Evolutionary conservation across 768 basidiomycete species (phyloP).

Genomic region (Paxillus ammoniavirescens): DNA sequence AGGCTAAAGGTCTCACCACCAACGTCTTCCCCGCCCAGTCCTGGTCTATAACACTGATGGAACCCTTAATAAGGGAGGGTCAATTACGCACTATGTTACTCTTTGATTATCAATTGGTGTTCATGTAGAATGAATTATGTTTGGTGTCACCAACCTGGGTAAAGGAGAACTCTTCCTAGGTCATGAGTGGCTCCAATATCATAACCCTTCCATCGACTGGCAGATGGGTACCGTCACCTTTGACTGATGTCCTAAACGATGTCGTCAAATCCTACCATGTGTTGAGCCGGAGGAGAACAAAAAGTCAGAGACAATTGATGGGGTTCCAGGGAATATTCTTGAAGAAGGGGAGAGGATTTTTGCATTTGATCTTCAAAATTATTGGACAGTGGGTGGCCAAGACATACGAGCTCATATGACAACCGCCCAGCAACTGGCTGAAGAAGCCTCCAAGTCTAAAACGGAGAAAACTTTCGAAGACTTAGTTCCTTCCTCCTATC

Average conservation of each 20-base stretch:
- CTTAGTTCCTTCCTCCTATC: slow-evolving; percentile 7
- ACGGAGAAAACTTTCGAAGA: slow-evolving; percentile 3
- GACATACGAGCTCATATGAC: slow-evolving; percentile 5
- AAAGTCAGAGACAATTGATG: not conserved
- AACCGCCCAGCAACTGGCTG: not conserved
- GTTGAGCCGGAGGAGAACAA: slow-evolving; percentile 1
- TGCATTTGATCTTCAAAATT: not conserved
- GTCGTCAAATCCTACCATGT: not conserved
- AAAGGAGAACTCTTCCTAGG: no score
- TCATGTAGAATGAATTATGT: not conserved
- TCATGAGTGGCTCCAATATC: not conserved
- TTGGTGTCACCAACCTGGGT: not conserved
- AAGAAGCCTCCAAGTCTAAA: not conserved
- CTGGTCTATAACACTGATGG: slow-evolving; percentile 21
- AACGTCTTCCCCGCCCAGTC: slow-evolving; percentile 4
- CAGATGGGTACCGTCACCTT: not conserved
- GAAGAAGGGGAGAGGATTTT: slow-evolving; percentile 6
- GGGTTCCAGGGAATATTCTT: not conserved
- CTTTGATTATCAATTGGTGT: not conserved
- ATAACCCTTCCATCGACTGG: slow-evolving; percentile 4
- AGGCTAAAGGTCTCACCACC: slow-evolving; percentile 2
- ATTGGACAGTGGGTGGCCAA: not conserved
- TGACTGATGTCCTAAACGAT: not conserved
- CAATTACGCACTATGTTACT: slow-evolving; percentile 9
- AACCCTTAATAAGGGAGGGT: slow-evolving; percentile 7